A percentile compares a stretch with the other conserved stretches of the same genome.
Conservation (phyloP, 2,329 filamentous ascomycete species). For the Cryphonectria carpinicola region DNA sequence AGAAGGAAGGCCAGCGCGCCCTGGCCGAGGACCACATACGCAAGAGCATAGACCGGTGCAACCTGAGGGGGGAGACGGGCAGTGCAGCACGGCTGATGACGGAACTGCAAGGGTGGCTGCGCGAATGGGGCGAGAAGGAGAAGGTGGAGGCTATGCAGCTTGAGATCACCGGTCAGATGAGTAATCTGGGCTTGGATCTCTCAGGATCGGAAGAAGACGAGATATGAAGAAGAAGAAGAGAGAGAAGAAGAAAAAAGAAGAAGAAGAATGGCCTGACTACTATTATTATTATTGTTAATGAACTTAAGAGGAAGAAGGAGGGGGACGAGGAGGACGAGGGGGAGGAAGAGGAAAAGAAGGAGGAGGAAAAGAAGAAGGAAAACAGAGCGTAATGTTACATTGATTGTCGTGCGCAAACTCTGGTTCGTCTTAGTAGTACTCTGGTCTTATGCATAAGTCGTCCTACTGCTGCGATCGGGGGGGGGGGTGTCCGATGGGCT, state of each 20-base stretch:
- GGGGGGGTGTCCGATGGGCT: not conserved
- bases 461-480: not conserved
- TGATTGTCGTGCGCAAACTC: not conserved
- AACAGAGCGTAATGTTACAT: not conserved
- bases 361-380: not conserved
- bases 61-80: not conserved
- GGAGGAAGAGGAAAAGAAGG: no score
- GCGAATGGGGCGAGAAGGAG: constrained; percentile 23
- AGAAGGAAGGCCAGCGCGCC: constrained; percentile 7
- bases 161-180: constrained; percentile 7
- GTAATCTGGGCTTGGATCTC: constrained; percentile 9
- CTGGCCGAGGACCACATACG: constrained; percentile 18
- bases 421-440: not conserved
- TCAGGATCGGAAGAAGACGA: not conserved
- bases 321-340: not conserved
- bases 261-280: not conserved
- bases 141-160: constrained; percentile 14
- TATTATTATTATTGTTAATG: no score
- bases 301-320: not conserved
- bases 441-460: not conserved
- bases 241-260: not conserved
- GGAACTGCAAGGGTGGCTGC: constrained; percentile 21
- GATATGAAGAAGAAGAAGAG: not conserved
- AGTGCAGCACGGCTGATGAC: constrained; percentile 16
- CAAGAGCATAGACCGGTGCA: constrained; percentile 14